These are phyloP conservation scores for Vigna hirtella DNA, from an alignment of 306 rosid genomes.

Conservation along the genomic window DNA sequence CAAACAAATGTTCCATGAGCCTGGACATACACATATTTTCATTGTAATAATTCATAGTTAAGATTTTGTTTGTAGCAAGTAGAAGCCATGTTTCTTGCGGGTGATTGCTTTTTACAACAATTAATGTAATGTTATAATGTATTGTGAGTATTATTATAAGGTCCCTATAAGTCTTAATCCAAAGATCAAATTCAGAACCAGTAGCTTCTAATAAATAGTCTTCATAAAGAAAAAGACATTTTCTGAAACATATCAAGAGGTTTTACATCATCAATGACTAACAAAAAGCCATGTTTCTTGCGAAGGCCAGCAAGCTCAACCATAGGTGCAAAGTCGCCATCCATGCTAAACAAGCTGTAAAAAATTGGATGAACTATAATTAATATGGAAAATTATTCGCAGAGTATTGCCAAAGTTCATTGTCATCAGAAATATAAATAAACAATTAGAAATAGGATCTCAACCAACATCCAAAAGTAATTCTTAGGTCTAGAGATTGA, in stretches of 20 bases:
- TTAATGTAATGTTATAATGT: not conserved
- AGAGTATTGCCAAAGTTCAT: not conserved
- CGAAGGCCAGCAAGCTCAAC: slow-evolving; percentile 78
- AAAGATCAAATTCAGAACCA: slow-evolving; percentile 9
- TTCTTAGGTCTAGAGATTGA: slow-evolving; percentile 2
- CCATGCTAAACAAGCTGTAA: slow-evolving; percentile 98
- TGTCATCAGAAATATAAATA: slow-evolving; percentile 9
- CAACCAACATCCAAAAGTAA: not conserved
- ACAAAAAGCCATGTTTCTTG: slow-evolving; percentile 75
- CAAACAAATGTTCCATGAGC: slow-evolving; percentile 97
- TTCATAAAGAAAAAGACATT: slow-evolving; percentile 19
- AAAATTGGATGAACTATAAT: slow-evolving; percentile 35
- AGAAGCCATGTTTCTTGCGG: not conserved
- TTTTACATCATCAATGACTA: slow-evolving; percentile 92
- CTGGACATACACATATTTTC: slow-evolving; percentile 50
- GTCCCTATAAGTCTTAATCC: not conserved
- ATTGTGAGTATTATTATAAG: not conserved
- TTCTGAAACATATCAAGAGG: slow-evolving; percentile 42
- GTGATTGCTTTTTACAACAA: slow-evolving; percentile 3
- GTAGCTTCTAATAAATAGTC: slow-evolving; percentile 9
- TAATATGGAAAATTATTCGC: slow-evolving; percentile 8
- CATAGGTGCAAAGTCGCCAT: slow-evolving; percentile 94
- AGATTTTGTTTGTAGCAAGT: not conserved
- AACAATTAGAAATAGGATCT: not conserved
- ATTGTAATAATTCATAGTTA: slow-evolving; percentile 26